Evolutionary conservation across 2,329 filamentous ascomycete genomes (phyloP).

Genomic region (Shiraia bambusicola): DNA sequence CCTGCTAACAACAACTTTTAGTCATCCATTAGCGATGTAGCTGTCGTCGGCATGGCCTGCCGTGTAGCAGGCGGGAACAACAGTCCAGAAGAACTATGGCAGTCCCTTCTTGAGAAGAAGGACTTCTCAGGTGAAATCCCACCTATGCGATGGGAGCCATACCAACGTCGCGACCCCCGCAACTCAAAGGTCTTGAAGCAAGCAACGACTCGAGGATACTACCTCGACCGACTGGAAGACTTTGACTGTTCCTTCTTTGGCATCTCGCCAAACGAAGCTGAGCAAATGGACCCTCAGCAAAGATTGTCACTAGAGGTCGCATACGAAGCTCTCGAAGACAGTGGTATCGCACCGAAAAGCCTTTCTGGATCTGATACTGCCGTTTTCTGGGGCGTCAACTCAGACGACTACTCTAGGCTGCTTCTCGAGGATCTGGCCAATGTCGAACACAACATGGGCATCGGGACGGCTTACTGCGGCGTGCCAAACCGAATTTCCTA

Average conservation of each 20-base stretch:
- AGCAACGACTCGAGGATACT: slow-evolving; percentile 35
- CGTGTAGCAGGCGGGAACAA: slow-evolving; percentile 34
- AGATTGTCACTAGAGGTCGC: slow-evolving; percentile 24
- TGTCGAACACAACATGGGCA: slow-evolving; percentile 21
- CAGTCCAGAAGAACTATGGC: slow-evolving; percentile 38
- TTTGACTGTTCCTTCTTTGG: slow-evolving; percentile 36
- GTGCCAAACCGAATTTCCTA: slow-evolving; percentile 25
- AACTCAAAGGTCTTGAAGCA: slow-evolving; percentile 28
- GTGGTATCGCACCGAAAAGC: slow-evolving; percentile 21
- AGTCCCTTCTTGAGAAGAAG: slow-evolving; percentile 32
- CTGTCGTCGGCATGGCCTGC: slow-evolving; percentile 41
- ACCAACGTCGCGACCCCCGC: slow-evolving; percentile 24
- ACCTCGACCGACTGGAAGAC: slow-evolving; percentile 26
- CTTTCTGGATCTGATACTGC: slow-evolving; percentile 27
- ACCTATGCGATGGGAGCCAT: slow-evolving; percentile 37
- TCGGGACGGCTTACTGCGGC: slow-evolving; percentile 15
- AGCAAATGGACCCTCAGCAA: slow-evolving; percentile 32
- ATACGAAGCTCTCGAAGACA: slow-evolving; percentile 33
- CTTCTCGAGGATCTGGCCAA: slow-evolving; percentile 17
- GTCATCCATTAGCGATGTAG: slow-evolving; percentile 21
- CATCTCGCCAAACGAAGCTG: slow-evolving; percentile 33
- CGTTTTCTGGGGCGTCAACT: slow-evolving; percentile 27
- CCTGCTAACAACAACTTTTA: slow-evolving; percentile 1
- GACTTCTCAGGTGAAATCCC: slow-evolving; percentile 34
- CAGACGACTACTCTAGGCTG: slow-evolving; percentile 18